A percentile compares a stretch with the other conserved stretches of the same genome.
phyloP scores from a whole-genome alignment of 2,329 filamentous ascomycete species.

The Purpureocillium takamizusanense region DNA sequence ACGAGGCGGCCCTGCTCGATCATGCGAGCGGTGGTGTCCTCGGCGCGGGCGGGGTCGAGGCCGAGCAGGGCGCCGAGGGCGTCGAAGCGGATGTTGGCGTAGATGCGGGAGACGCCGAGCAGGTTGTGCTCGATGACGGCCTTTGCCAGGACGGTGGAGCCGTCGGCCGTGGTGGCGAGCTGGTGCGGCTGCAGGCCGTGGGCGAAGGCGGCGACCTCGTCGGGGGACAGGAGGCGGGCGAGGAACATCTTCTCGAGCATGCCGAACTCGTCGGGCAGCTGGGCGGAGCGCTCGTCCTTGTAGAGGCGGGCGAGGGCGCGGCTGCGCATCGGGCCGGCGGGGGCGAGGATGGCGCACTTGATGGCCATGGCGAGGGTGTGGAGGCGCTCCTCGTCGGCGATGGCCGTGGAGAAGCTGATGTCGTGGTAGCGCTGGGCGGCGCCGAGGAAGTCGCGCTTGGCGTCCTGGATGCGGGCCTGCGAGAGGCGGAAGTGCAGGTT shows the following conservation, averaged over 20 bases:
- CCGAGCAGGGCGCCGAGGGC: slow-evolving; percentile 70
- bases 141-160: slow-evolving; percentile 84
- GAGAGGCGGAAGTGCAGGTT: slow-evolving; percentile 82
- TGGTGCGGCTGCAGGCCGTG: slow-evolving; percentile 77
- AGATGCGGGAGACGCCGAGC: slow-evolving; percentile 71
- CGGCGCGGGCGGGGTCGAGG: slow-evolving; percentile 70
- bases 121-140: slow-evolving; percentile 96
- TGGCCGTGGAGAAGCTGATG: slow-evolving; percentile 65
- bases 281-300: slow-evolving; percentile 78
- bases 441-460: slow-evolving; percentile 79
- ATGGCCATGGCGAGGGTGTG: slow-evolving; percentile 80
- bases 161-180: slow-evolving; percentile 80
- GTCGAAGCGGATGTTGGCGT: slow-evolving; percentile 68
- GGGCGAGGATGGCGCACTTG: slow-evolving; percentile 85
- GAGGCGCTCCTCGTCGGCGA: slow-evolving; percentile 81
- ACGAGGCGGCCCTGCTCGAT: slow-evolving; percentile 85
- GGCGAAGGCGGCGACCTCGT: slow-evolving; percentile 83
- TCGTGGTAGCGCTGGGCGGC: slow-evolving; percentile 83
- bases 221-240: slow-evolving; percentile 69
- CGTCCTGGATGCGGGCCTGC: slow-evolving; percentile 87
- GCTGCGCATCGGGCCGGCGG: slow-evolving; percentile 77
- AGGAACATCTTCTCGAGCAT: slow-evolving; percentile 98
- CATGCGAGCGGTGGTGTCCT: slow-evolving; percentile 89
- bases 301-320: slow-evolving; percentile 75
- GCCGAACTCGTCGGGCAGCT: slow-evolving; percentile 68